Percentiles rank a stretch among this genome's conserved stretches.
These are phyloP conservation scores for Cyclanthera cordifolia DNA, from an alignment of 306 rosid genomes.

Conservation along the genomic window DNA sequence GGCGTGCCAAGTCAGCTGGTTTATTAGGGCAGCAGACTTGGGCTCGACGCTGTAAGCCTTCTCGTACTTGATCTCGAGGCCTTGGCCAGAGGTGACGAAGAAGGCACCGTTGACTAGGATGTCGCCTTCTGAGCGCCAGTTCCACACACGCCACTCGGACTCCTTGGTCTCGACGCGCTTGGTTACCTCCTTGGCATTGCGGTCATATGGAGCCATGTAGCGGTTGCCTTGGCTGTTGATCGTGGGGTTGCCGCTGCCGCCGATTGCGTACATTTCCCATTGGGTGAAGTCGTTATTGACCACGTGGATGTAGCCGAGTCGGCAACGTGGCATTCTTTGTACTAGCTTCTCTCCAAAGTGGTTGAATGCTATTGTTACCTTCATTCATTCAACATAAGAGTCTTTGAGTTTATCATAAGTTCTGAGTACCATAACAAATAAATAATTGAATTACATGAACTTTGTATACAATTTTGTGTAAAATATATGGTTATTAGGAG, in stretches of 20 bases:
- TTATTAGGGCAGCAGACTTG: constrained; percentile 44
- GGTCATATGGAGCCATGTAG: constrained; percentile 47
- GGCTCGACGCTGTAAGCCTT: constrained; percentile 74
- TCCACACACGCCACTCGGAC: constrained; percentile 62
- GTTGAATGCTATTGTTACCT: constrained; percentile 84
- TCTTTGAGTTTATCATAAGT: no score
- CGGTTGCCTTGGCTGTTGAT: constrained; percentile 79
- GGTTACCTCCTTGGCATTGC: constrained; percentile 61
- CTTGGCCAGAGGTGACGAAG: constrained; percentile 58
- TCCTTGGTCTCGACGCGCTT: constrained; percentile 48
- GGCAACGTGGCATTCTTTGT: constrained; percentile 86
- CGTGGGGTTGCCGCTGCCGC: constrained; percentile 71
- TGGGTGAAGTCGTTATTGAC: constrained; percentile 72
- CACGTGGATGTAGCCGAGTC: constrained; percentile 71
- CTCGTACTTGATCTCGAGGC: constrained; percentile 29
- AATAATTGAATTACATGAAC: no score
- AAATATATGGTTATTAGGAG: no score
- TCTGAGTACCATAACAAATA: no score
- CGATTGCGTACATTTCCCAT: constrained; percentile 94
- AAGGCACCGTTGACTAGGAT: constrained; percentile 63
- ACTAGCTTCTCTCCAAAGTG: constrained; percentile 68
- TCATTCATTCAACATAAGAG: constrained; percentile 21
- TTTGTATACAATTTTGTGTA: no score
- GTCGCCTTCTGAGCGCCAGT: constrained; percentile 84
- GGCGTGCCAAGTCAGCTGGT: constrained; percentile 47